Evolutionary conservation across 768 basidiomycete species (phyloP), one percentile per base, ranked within the genome.

Genomic region (Leucosporidium yakuticum): DNA sequence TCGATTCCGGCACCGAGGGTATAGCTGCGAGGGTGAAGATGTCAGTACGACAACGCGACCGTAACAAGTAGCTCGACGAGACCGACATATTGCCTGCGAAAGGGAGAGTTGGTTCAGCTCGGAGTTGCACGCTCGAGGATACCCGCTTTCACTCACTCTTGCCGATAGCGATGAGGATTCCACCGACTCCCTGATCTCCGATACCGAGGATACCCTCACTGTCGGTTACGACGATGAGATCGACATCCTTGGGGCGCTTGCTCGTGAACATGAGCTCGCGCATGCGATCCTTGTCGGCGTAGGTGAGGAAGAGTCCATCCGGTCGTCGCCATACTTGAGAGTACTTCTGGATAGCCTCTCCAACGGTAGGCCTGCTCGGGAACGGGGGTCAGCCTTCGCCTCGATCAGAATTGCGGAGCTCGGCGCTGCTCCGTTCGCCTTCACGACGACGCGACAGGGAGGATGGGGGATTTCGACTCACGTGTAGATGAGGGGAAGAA

Each of bases 201-300:
- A 87, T 86, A 21, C 91, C 91, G 15, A 94, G 80, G 67, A 93
- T 92, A 0, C 89, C 88, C 74, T 91, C 90, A 6, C 87, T 85
- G 76, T 94, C 91, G 0, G 89, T 88, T 63, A 87, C 87, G 31
- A 93, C 89, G 60, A 94, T 82, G 29, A 93, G 81, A 68, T 92
- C 87, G 63, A 93, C 84, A n/a, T 73, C 71, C 31, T 73, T 68
- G 14, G 72, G 69, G 14, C 62, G 32, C 51, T 68, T 68, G 1
- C 32, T 58, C 53, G 63, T 47, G 14, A 66, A 21, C 64, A 70
- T 60, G 20, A 67, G 32, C 59, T 73, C 65, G 9, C 67, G 88
- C 87, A 91, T 90, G 11, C 81, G 77, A 53, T 89, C 84, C 68
- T 81, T 79, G 69, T 86, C 64, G 25, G 57, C 31, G 55, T 60